Evolutionary conservation across 495 filamentous ascomycete genomes (phyloP).

Genomic region (Penicillium macrosclerotiorum): DNA sequence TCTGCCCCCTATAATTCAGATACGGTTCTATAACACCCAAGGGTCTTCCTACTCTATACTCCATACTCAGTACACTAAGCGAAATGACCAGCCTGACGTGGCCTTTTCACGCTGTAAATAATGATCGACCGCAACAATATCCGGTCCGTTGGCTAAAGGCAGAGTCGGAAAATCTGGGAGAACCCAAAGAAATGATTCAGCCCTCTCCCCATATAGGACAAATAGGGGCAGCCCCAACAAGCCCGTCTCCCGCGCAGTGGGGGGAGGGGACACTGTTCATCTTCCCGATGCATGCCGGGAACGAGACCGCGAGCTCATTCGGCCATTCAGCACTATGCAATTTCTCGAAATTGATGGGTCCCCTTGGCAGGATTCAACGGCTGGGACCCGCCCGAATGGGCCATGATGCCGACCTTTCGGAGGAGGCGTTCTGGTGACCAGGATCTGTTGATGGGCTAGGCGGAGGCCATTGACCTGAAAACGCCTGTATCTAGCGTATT

Average conservation of each 20-base stretch:
- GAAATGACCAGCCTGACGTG: background rate
- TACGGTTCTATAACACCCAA: too few species aligned
- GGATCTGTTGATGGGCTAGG: too few species aligned
- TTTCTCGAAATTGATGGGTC: slow-evolving; percentile 9
- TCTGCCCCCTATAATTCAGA: too few species aligned
- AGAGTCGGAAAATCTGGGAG: background rate
- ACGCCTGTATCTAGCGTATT: too few species aligned
- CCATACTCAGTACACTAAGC: too few species aligned
- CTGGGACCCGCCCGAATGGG: slow-evolving; percentile 6
- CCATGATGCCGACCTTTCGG: background rate
- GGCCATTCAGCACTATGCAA: slow-evolving; percentile 1
- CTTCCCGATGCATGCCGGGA: slow-evolving; percentile 16
- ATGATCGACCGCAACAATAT: slow-evolving; percentile 1
- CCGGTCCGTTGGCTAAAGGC: background rate
- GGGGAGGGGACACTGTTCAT: slow-evolving; percentile 8
- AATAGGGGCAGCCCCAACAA: background rate
- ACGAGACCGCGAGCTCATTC: slow-evolving; percentile 7
- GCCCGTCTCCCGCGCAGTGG: slow-evolving; percentile 6
- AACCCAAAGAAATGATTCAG: background rate
- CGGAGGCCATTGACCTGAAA: too few species aligned
- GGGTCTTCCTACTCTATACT: background rate
- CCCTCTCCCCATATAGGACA: too few species aligned
- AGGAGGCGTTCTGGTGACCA: too few species aligned
- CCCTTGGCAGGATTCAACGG: slow-evolving; percentile 7
- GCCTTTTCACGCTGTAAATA: background rate